Evolutionary conservation across 2,329 filamentous ascomycete species (phyloP), one percentile per base, ranked within the genome.

Genomic region (Rasamsonia emersonii): DNA sequence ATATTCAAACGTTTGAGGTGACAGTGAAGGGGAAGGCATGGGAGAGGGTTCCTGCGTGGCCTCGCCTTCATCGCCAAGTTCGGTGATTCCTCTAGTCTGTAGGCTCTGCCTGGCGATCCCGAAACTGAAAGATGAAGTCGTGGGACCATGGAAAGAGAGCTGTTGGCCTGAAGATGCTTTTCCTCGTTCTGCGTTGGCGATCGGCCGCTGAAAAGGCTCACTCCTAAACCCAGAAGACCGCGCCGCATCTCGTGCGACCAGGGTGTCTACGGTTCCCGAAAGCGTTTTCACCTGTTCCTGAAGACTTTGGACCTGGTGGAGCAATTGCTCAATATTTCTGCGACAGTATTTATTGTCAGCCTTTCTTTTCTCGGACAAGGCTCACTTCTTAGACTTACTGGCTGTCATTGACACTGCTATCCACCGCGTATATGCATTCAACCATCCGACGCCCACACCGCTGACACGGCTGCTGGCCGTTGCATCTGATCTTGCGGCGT

Each of bases 51-150:
- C 50, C 38, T 48, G 48, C 3, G 66, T 68, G 13, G 76, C 71
- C 26, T 82, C 78, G 7, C 70, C 62, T 2, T 56, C 64, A 16
- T 78, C 77, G 0, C 67, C 70, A 6, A 30, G 28, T 9, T 77
- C 73, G 24, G 77, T 77, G 46, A 93, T 93, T 5, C 86, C 86
- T 76, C 93, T 91, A 34, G 79, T 86, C 50, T 85, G 79, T 18
- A 94, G 68, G 30, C 85, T 93, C 30, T 75, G 82, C 54, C 85
- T 89, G 11, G 88, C 86, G 4, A 93, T 77, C 39, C 86, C 83
- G 11, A 94, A 72, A 44, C 81, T 86, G 56, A 86, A 94, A 2
- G 77, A 77, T 23, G 77, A 80, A 51, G 85, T 93, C 0, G 86
- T 93, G 0, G 86, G 84, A 0, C 86, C 86, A 35, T 82, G 78